Base-by-base conservation (phyloP, 345 rosid genomes). In the Murraya paniculata region DNA sequence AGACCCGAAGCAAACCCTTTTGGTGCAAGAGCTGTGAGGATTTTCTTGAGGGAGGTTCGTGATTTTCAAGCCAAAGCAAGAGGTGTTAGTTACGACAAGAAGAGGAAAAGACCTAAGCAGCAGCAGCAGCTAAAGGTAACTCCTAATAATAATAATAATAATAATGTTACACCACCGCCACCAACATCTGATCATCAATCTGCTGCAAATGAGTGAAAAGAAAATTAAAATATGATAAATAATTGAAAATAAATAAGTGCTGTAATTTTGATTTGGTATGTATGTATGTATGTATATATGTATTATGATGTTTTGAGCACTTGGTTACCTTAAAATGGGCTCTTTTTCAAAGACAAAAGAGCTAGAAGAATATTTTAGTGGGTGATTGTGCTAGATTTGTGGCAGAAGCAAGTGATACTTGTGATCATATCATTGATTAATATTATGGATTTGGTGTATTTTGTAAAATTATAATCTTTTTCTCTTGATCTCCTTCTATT, bases 61-160 rank as follows among this genome's bases (percentile, higher is more conserved):
- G 95, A 91, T 84, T 88, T 87, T 75, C 98, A 95, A 68, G 95
- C 98, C 38, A 93, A 95, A 82, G 92, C 98, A 22, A 89, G 98
- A 77, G 98, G 98, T 4, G 94, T 95, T 68, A 94, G 98, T 78
- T 91, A 95, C 36, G 97, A 92, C 70, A 95, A 95, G 91, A 94
- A 91, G 81, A 79, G 97, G 76, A 87, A 93, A 70, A 88, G 93
- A 87, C 86, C 84, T 25, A 88, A 87, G 76, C 90, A 38, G 80
- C 81, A 87, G 77, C 75, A 11, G 57, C 57, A 53, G 18, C 50
- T 11, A 13, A 45, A 45, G 57, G 57, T 53, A 53, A 53, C 22
- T 16, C 21, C 6, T 53, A 50, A 50, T 50, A 16, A 14, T 50
- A 50, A 38, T 38, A 39, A 39, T 7, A 39, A 4, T 53, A 53